Evolutionary conservation across 2,329 filamentous ascomycete genomes (phyloP), one percentile per base, ranked within the genome.

Genomic region (Botryotinia convoluta): DNA sequence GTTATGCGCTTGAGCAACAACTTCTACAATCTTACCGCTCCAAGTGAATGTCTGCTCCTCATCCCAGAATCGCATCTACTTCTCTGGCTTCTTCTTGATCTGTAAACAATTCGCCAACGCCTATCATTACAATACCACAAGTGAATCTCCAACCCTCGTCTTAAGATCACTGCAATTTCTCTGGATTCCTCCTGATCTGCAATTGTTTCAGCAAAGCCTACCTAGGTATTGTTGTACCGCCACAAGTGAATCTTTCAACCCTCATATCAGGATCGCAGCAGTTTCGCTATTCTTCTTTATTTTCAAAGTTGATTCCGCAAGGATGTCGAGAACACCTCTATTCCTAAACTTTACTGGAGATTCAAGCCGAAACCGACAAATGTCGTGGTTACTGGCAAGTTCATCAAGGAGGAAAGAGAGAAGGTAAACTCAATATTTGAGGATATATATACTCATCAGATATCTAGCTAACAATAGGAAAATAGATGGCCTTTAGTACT

Each of bases 401-500:
- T 77, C 74, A 32, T 78, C 77, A 1, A 74, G 79, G 45, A 79
- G 79, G 70, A 80, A 80, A 60, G 77, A 79, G 54, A 74, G 79
- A 77, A 76, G 79, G 79, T 79, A 64, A 57, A 70, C 20, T 26
- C 12, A 54, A 42, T 2, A 54, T 26, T 18, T n/a, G 29, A 18
- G 4, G 7, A n/a, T n/a, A 48, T 12, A 44, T 18, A n/a, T 73
- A 26, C 22, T 54, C 12, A 29, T 73, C n/a, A 42, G 37, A 45
- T 20, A 20, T 29, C n/a, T 29, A 51, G 44, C 64, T 75, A 72
- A 76, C 26, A 67, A 62, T 39, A 57, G 14, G 81, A 83, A 6
- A 35, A 45, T 42, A 87, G 89, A 81, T 87, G 89, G 84, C 89
- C 89, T 26, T 83, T 91, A 9, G 89, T 90, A 26, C 84, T 91